Conservation (phyloP, 352 stramenopile species). For the Globisporangium okanoganense region DNA sequence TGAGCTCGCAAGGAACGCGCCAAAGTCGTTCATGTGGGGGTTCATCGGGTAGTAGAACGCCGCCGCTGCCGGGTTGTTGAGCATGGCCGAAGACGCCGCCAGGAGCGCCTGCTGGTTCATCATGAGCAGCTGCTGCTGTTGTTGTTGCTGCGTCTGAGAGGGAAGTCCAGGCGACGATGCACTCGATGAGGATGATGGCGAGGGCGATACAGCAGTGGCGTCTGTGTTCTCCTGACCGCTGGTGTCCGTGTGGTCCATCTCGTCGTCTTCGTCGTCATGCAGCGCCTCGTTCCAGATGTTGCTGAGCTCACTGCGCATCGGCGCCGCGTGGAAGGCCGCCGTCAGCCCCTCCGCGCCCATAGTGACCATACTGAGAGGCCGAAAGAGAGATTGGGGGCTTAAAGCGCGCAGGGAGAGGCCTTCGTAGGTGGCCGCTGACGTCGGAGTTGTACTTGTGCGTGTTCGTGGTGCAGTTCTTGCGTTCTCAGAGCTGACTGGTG, state of each 20-base stretch:
- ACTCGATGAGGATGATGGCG: slow-evolving; percentile 5
- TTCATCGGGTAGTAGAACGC: slow-evolving; percentile 8
- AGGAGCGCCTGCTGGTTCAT: slow-evolving; percentile 9
- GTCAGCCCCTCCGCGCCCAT: slow-evolving; percentile 10
- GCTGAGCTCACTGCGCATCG: slow-evolving; percentile 11
- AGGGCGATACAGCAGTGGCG: slow-evolving; percentile 1
- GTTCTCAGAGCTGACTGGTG: slow-evolving; percentile 11
- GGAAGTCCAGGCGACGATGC: slow-evolving; percentile 1
- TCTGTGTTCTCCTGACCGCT: neutral
- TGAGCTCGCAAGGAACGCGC: slow-evolving; percentile 24
- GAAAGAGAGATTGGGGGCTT: neutral
- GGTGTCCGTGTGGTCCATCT: neutral
- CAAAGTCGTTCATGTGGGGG: slow-evolving; percentile 25
- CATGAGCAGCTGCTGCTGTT: neutral
- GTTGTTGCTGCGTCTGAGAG: neutral
- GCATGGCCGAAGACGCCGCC: neutral
- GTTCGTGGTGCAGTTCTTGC: slow-evolving; percentile 1
- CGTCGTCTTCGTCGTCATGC: slow-evolving; percentile 5
- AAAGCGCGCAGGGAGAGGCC: neutral
- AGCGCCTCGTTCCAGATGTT: slow-evolving; percentile 14
- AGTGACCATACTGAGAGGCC: neutral
- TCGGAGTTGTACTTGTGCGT: neutral
- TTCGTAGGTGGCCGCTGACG: neutral
- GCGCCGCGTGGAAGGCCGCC: slow-evolving; percentile 14
- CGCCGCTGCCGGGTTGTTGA: neutral